phyloP scores from a whole-genome alignment of 2,329 filamentous ascomycete genomes.

The Apiospora phragmitis region DNA sequence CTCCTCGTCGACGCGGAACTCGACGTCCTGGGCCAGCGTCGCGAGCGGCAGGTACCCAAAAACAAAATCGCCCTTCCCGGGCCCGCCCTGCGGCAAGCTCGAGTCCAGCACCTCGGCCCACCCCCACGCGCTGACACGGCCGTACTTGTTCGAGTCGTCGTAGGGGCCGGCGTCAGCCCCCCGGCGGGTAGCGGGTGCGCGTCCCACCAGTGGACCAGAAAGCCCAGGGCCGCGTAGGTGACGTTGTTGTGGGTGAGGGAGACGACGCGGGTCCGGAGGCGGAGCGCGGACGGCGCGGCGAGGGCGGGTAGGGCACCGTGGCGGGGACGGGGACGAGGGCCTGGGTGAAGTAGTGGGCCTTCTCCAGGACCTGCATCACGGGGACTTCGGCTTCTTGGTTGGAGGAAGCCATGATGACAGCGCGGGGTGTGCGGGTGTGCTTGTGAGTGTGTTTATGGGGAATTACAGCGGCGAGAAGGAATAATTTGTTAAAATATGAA shows the following conservation, averaged over 20 bases:
- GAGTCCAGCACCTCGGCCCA: slow-evolving; percentile 43
- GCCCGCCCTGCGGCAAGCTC: slow-evolving; percentile 28
- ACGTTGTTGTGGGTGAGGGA: slow-evolving; percentile 36
- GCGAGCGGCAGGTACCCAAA: slow-evolving; percentile 47
- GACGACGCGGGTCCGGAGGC: slow-evolving; percentile 29
- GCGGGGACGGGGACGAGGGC: slow-evolving; percentile 26
- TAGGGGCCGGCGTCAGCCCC: slow-evolving; percentile 28
- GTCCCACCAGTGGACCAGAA: slow-evolving; percentile 39
- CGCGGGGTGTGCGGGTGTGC: background rate
- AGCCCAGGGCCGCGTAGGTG: slow-evolving; percentile 33
- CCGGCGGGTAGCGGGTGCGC: slow-evolving; percentile 41
- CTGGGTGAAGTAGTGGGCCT: slow-evolving; percentile 31
- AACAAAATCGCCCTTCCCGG: slow-evolving; percentile 32
- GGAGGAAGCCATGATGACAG: background rate
- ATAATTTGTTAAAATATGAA: background rate
- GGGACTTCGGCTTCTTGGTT: slow-evolving; percentile 21
- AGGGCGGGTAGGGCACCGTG: slow-evolving; percentile 27
- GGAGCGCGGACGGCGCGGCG: slow-evolving; percentile 28
- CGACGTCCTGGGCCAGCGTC: slow-evolving; percentile 37
- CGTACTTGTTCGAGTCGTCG: slow-evolving; percentile 40
- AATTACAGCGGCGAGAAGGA: background rate
- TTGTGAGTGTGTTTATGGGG: background rate
- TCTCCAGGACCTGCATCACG: slow-evolving; percentile 31
- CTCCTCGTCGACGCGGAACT: slow-evolving; percentile 27
- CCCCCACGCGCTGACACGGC: slow-evolving; percentile 50